Percentiles rank a stretch among this genome's conserved stretches.
Evolutionary conservation across 179 eudicot genomes (phyloP).

Genomic region (Gypsophila paniculata): DNA sequence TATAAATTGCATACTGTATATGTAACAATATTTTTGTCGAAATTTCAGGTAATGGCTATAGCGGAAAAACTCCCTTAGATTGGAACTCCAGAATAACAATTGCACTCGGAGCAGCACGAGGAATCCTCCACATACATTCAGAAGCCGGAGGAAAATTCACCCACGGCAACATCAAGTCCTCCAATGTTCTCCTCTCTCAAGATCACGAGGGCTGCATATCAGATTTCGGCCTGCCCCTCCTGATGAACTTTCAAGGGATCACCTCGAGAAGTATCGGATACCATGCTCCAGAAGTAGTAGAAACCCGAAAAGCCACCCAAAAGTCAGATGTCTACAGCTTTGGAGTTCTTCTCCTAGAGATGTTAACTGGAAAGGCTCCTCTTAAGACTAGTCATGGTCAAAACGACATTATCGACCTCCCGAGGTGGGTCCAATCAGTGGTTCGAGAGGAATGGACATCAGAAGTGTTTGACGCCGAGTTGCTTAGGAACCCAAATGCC

Average conservation of each 20-base stretch:
- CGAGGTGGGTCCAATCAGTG: slow-evolving; percentile 85
- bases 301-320: slow-evolving; percentile 48
- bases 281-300: slow-evolving; percentile 71
- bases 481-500: slow-evolving; percentile 43
- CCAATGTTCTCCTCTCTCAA: slow-evolving; percentile 65
- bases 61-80: slow-evolving; percentile 53
- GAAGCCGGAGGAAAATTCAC: slow-evolving; percentile 53
- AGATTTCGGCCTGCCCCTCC: slow-evolving; percentile 63
- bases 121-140: slow-evolving; percentile 64
- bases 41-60: slow-evolving; percentile 51
- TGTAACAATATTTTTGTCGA: not conserved
- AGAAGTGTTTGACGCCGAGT: slow-evolving; percentile 73
- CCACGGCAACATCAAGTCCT: slow-evolving; percentile 84
- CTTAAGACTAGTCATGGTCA: slow-evolving; percentile 49
- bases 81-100: slow-evolving; percentile 65
- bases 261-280: slow-evolving; percentile 61
- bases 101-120: slow-evolving; percentile 60
- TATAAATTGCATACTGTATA: slow-evolving; percentile 3
- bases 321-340: slow-evolving; percentile 85
- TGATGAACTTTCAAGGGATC: slow-evolving; percentile 50
- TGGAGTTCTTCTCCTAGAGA: slow-evolving; percentile 76
- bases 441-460: slow-evolving; percentile 94
- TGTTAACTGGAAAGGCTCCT: slow-evolving; percentile 79
- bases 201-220: slow-evolving; percentile 49
- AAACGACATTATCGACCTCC: slow-evolving; percentile 61